Evolutionary conservation across 345 rosid genomes (phyloP).

Genomic region (Salix caprea): DNA sequence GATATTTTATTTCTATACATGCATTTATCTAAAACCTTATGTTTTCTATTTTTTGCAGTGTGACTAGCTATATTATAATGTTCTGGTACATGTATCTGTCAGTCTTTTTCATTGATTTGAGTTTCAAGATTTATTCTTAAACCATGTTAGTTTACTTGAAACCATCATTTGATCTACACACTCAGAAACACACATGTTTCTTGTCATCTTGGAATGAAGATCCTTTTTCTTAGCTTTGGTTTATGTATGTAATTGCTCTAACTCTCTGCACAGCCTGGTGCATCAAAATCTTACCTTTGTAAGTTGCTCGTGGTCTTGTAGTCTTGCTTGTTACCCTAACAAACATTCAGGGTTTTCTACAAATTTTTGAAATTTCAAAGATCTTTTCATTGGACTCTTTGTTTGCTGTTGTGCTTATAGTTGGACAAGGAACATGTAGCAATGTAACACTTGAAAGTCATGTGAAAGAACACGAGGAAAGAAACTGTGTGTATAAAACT

Average conservation of each 20-base stretch:
- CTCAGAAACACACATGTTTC: background rate
- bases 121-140: background rate
- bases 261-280: background rate
- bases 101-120: background rate
- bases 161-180: background rate
- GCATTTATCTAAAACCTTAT: background rate
- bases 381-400: background rate
- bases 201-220: background rate
- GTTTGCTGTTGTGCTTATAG: background rate
- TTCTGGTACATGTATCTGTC: background rate
- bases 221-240: background rate
- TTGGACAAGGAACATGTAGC: background rate
- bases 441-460: background rate
- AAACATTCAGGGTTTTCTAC: background rate
- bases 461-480: background rate
- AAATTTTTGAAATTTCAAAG: background rate
- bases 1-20: background rate
- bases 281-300: background rate
- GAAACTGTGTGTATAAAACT: background rate
- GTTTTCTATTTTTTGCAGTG: background rate
- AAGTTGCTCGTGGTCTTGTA: background rate
- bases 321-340: background rate
- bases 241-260: background rate
- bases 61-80: background rate
- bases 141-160: background rate